Evolutionary conservation across 2,329 filamentous ascomycete genomes (phyloP).

Genomic region (Pseudogymnoascus sp.): DNA sequence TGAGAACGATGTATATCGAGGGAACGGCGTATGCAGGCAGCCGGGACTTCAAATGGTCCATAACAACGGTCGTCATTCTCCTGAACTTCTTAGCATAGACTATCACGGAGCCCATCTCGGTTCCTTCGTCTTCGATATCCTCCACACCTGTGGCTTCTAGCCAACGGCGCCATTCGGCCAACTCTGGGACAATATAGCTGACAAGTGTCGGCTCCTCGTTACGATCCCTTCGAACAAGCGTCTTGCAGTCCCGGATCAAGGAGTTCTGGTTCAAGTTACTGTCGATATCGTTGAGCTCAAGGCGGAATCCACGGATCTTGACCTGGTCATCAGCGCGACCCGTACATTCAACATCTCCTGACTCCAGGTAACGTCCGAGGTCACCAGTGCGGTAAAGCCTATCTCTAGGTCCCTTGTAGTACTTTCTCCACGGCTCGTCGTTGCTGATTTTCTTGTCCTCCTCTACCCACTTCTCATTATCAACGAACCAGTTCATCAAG

Average conservation of each 20-base stretch:
- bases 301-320: conserved; percentile 92
- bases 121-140: conserved; percentile 47
- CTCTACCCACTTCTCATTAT: conserved; percentile 29
- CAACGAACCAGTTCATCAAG: conserved; percentile 29
- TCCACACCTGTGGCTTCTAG: conserved; percentile 47
- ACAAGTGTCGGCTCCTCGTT: conserved; percentile 81
- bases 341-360: conserved; percentile 66
- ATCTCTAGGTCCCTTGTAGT: conserved; percentile 76
- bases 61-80: conserved; percentile 41
- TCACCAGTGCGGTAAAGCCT: conserved; percentile 84
- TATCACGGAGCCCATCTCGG: conserved; percentile 20
- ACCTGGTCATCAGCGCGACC: conserved; percentile 83
- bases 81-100: conserved; percentile 36
- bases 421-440: conserved; percentile 67
- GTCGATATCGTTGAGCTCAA: conserved; percentile 92
- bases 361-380: conserved; percentile 63
- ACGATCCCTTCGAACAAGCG: conserved; percentile 73
- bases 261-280: conserved; percentile 67
- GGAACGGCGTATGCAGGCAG: conserved; percentile 71
- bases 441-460: conserved; percentile 53
- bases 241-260: conserved; percentile 76
- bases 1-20: conserved; percentile 63
- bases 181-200: conserved; percentile 83
- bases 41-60: conserved; percentile 63
- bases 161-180: conserved; percentile 64